These are phyloP conservation scores for Akebia trifoliata DNA, from an alignment of 164 flowering plant species.

Conservation along the genomic window DNA sequence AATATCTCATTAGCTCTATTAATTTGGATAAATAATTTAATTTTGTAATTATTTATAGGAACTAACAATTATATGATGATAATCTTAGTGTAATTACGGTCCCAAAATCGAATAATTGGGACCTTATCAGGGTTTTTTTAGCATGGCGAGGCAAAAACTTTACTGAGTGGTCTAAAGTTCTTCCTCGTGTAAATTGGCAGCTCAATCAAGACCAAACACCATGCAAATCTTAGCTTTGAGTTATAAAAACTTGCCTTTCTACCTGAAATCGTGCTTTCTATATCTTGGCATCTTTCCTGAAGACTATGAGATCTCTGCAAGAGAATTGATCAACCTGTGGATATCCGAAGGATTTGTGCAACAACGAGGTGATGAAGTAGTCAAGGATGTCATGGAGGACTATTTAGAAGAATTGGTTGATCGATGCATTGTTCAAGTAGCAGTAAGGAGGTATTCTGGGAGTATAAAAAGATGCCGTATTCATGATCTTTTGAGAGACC, in stretches of 20 bases:
- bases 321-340: conserved; percentile 26
- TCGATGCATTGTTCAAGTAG: conserved; percentile 20
- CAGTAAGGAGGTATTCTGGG: not conserved
- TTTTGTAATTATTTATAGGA: too few species aligned
- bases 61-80: too few species aligned
- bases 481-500: conserved; percentile 16
- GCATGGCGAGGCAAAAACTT: conserved; percentile 10
- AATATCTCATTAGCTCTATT: too few species aligned
- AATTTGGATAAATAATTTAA: too few species aligned
- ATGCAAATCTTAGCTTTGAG: conserved; percentile 20
- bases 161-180: conserved; percentile 26
- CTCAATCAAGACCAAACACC: conserved; percentile 6
- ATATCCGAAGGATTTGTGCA: conserved; percentile 28
- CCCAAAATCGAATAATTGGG: too few species aligned
- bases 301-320: conserved; percentile 17
- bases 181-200: conserved; percentile 11
- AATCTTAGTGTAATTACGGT: too few species aligned
- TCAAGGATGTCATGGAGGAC: conserved; percentile 22
- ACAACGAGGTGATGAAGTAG: conserved; percentile 2
- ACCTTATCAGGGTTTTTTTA: conserved; percentile 30
- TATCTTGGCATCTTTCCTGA: conserved; percentile 28
- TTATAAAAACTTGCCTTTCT: conserved; percentile 15
- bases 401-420: conserved; percentile 26
- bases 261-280: conserved; percentile 26
- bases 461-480: conserved; percentile 5